Evolutionary conservation across 2,329 filamentous ascomycete species (phyloP).

Genomic region (Hirsutella rhossiliensis): DNA sequence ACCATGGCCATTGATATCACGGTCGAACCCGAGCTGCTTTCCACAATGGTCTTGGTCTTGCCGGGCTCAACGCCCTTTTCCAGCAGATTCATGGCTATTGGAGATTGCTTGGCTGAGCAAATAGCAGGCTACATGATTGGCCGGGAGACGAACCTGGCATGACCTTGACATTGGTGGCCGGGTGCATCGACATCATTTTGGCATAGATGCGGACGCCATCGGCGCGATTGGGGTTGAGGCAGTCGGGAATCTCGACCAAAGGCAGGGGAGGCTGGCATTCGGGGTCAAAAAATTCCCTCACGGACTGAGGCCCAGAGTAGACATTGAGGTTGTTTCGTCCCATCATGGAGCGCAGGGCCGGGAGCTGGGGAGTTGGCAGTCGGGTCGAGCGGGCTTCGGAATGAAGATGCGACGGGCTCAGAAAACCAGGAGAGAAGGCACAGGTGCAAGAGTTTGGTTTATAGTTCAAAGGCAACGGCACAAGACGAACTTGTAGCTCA

Average conservation of each 20-base stretch:
- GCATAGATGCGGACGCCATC: slow-evolving; percentile 51
- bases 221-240: slow-evolving; percentile 40
- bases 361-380: background rate
- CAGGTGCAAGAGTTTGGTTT: no score
- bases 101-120: background rate
- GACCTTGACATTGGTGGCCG: slow-evolving; percentile 50
- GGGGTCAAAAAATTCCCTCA: slow-evolving; percentile 47
- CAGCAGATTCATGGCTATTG: slow-evolving; percentile 31
- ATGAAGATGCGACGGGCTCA: no score
- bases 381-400: background rate
- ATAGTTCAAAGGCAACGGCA: no score
- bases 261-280: slow-evolving; percentile 44
- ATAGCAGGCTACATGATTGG: background rate
- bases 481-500: no score
- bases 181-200: slow-evolving; percentile 51
- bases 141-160: slow-evolving; percentile 27
- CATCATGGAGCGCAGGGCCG: slow-evolving; percentile 9
- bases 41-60: slow-evolving; percentile 40
- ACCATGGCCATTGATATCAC: slow-evolving; percentile 42
- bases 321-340: slow-evolving; percentile 29
- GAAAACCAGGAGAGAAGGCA: no score
- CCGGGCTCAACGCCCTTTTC: slow-evolving; percentile 29
- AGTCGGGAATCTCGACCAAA: slow-evolving; percentile 44
- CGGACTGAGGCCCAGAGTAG: slow-evolving; percentile 40
- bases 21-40: slow-evolving; percentile 50